phyloP scores from a whole-genome alignment of 768 basidiomycete genomes.

The Suillus lakei region DNA sequence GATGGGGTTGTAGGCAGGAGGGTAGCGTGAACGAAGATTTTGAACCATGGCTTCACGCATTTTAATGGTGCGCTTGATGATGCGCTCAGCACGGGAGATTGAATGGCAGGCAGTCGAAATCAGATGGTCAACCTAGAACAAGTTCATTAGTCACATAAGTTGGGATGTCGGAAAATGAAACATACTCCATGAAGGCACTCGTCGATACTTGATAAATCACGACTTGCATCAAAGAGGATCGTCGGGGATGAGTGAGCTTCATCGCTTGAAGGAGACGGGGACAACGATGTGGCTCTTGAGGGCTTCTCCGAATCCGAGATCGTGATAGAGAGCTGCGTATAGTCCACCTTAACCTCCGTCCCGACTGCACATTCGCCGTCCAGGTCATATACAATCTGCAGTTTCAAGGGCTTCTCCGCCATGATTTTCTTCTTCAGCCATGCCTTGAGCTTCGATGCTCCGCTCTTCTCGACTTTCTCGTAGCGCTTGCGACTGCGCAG shows the following conservation, averaged over 20 bases:
- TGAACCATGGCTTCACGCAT: slow-evolving; percentile 54
- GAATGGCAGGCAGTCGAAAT: slow-evolving; percentile 57
- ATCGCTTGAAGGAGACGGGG: slow-evolving; percentile 14
- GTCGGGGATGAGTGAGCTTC: slow-evolving; percentile 50
- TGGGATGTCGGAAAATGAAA: slow-evolving; percentile 17
- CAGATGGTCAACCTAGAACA: slow-evolving; percentile 57
- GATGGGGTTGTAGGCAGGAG: slow-evolving; percentile 21
- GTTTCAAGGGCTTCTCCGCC: slow-evolving; percentile 39
- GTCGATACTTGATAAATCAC: slow-evolving; percentile 61
- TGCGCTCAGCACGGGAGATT: slow-evolving; percentile 60
- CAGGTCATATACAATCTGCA: slow-evolving; percentile 47
- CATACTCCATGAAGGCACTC: slow-evolving; percentile 59
- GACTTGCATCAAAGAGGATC: slow-evolving; percentile 55
- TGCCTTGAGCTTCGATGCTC: slow-evolving; percentile 57
- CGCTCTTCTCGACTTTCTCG: slow-evolving; percentile 36
- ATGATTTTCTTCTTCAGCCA: slow-evolving; percentile 69
- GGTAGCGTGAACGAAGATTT: slow-evolving; percentile 42
- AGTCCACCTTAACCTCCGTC: slow-evolving; percentile 36
- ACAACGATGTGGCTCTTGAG: slow-evolving; percentile 12
- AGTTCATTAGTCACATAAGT: slow-evolving; percentile 13
- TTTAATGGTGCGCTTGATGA: slow-evolving; percentile 59
- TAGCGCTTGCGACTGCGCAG: slow-evolving; percentile 47
- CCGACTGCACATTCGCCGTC: slow-evolving; percentile 48
- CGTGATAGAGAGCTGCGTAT: slow-evolving; percentile 20
- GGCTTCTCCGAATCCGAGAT: slow-evolving; percentile 29